Evolutionary conservation across 2,329 filamentous ascomycete species (phyloP), one percentile per base, ranked within the genome.

Genomic region (Diaporthe citrichinensis): DNA sequence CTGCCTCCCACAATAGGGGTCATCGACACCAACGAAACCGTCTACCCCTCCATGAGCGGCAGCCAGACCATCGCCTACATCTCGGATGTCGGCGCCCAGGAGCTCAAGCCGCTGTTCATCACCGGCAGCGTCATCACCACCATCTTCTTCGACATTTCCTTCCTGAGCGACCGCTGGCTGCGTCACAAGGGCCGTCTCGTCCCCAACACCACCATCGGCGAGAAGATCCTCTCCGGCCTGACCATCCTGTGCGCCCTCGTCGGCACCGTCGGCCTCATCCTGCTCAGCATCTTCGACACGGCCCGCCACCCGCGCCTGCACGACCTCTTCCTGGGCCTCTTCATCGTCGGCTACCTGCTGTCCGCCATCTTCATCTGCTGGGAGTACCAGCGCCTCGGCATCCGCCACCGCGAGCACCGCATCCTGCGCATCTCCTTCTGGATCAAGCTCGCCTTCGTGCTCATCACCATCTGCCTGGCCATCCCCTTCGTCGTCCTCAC

Each of bases 331-430:
- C 86, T 99, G 49, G 84, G 90, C 1, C 84, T 98, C 71, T 99
- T 99, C 84, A 95, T 98, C 82, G 92, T 84, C 20, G 97, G 95
- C 46, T 98, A 98, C 83, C 87, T 98, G 72, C 82, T 98, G 73
- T 95, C 93, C 6, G 96, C 96, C 74, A 89, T 98, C 79, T 96
- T 96, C 84, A 94, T 96, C 78, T 98, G 96, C 87, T 92, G 91
- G 86, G 95, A 98, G 83, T 98, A 98, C 83, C 93, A 97, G 81
- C 92, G 94, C 3, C 89, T 98, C 1, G 95, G 95, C 36, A 92
- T 93, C 72, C 93, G 90, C 82, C 94, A 96, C 86, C 93, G 93
- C 77, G 86, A 95, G 76, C 91, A 96, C 84, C 90, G 88, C 73
- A 86, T 97, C 78, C 90, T 99, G 15, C 90, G 92, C 65, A 83